These are phyloP conservation scores for Pisolithus sp. DNA, from an alignment of 768 basidiomycete species.

Conservation along the genomic window DNA sequence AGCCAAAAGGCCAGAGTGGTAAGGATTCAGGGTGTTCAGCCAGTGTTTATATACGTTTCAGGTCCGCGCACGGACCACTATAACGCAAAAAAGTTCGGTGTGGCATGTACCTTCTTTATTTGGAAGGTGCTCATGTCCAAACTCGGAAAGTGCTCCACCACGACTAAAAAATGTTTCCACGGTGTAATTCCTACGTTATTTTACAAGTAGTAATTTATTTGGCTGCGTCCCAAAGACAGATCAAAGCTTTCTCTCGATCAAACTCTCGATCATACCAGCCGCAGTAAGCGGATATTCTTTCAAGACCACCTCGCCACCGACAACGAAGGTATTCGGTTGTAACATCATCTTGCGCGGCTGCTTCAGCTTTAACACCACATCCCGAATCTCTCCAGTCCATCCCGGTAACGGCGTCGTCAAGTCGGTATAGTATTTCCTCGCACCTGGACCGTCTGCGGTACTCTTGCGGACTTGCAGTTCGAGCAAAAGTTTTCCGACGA, in stretches of 20 bases:
- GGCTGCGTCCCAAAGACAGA: neutral
- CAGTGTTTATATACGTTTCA: neutral
- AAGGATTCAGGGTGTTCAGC: slow-evolving; percentile 3
- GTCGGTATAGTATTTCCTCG: slow-evolving; percentile 72
- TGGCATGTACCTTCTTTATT: neutral
- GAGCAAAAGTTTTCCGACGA: slow-evolving; percentile 67
- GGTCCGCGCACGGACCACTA: neutral
- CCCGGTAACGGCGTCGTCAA: slow-evolving; percentile 66
- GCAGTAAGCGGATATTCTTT: slow-evolving; percentile 74
- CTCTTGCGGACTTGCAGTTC: slow-evolving; percentile 82
- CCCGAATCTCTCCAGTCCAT: slow-evolving; percentile 71
- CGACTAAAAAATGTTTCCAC: too few relatives aligned
- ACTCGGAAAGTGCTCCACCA: neutral
- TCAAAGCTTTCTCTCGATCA: slow-evolving; percentile 62
- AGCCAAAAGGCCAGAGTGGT: slow-evolving; percentile 53
- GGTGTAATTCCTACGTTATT: neutral
- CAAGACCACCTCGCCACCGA: slow-evolving; percentile 60
- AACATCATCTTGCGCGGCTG: slow-evolving; percentile 84
- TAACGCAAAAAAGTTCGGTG: neutral
- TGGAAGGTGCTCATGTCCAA: neutral
- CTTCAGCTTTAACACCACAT: slow-evolving; percentile 76
- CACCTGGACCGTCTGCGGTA: slow-evolving; percentile 75
- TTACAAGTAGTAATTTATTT: neutral
- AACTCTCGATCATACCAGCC: slow-evolving; percentile 73
- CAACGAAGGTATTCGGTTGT: slow-evolving; percentile 72